Evolutionary conservation across 139 green algal species (phyloP).

Genomic region (Choricystis sp.): DNA sequence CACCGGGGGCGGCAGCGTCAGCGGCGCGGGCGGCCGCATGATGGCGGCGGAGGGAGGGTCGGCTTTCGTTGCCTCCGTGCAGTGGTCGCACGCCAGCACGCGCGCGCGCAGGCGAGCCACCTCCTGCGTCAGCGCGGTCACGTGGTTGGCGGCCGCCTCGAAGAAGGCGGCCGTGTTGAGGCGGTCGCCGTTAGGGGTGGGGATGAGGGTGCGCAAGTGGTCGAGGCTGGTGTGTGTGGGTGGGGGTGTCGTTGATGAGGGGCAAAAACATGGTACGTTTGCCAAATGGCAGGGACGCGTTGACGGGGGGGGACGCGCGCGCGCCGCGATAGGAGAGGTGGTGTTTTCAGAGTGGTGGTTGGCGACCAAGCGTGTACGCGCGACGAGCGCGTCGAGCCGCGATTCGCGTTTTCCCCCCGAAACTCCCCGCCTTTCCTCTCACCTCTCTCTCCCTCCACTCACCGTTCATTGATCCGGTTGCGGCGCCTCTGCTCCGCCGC

Average conservation of each 20-base stretch:
- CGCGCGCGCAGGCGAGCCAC: conserved; percentile 21
- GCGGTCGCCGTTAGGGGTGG: conserved; percentile 33
- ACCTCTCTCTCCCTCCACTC: background rate
- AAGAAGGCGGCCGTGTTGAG: conserved; percentile 59
- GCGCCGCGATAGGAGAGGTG: no score
- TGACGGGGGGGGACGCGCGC: no score
- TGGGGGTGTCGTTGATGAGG: background rate
- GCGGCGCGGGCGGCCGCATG: no score
- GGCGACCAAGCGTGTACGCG: no score
- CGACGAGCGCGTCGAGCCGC: no score
- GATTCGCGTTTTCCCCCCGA: no score
- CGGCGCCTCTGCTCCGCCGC: conserved; percentile 49
- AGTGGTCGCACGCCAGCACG: background rate
- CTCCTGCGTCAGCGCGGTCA: no score
- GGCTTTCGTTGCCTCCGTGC: background rate
- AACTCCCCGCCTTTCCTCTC: background rate
- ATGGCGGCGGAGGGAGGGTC: background rate
- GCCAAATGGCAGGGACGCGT: no score
- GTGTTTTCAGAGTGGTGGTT: no score
- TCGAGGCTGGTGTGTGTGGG: conserved; percentile 44
- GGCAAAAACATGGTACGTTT: background rate
- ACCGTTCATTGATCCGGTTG: conserved; percentile 59
- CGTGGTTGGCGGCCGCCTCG: conserved; percentile 53
- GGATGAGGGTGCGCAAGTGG: conserved; percentile 39
- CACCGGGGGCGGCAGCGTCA: background rate